Conservation (phyloP, 805 yeast genomes). For the Saccharomycopsis sp. region DNA sequence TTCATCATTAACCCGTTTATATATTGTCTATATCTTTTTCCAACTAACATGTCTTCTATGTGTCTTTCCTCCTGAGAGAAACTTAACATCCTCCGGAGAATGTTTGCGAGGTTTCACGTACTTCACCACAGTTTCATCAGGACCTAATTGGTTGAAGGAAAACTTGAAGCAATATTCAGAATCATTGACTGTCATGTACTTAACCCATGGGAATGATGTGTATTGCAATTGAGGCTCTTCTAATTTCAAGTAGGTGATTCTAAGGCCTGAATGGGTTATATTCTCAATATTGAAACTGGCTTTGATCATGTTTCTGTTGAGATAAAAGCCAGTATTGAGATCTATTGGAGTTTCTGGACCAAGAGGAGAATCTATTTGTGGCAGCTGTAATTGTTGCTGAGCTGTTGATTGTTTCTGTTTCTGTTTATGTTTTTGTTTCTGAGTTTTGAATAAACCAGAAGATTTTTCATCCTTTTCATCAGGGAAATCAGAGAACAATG, state of each 20-base stretch:
- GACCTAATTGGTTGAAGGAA: constrained; percentile 17
- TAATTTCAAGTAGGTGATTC: constrained; percentile 59
- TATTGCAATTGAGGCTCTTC: constrained; percentile 55
- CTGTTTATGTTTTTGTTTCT: constrained; percentile 1
- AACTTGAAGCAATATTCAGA: constrained; percentile 28
- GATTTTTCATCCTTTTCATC: neutral
- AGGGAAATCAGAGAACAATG: neutral
- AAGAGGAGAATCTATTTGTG: constrained; percentile 9
- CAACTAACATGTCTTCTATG: constrained; percentile 1
- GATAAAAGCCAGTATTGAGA: constrained; percentile 8
- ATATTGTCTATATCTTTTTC: neutral
- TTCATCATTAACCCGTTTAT: neutral
- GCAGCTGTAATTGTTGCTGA: neutral
- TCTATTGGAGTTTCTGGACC: constrained; percentile 7
- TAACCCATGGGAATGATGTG: constrained; percentile 75
- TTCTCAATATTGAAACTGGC: constrained; percentile 61
- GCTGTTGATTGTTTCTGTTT: neutral
- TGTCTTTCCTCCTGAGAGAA: neutral
- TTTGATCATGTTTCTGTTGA: constrained; percentile 31
- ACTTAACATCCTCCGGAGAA: neutral
- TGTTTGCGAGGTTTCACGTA: constrained; percentile 8
- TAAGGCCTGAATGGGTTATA: constrained; percentile 58
- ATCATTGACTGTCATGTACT: constrained; percentile 45
- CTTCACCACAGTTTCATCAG: constrained; percentile 19
- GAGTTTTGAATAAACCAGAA: constrained; percentile 8